phyloP scores from a whole-genome alignment of 495 filamentous ascomycete genomes.

The Cudoniella acicularis region DNA sequence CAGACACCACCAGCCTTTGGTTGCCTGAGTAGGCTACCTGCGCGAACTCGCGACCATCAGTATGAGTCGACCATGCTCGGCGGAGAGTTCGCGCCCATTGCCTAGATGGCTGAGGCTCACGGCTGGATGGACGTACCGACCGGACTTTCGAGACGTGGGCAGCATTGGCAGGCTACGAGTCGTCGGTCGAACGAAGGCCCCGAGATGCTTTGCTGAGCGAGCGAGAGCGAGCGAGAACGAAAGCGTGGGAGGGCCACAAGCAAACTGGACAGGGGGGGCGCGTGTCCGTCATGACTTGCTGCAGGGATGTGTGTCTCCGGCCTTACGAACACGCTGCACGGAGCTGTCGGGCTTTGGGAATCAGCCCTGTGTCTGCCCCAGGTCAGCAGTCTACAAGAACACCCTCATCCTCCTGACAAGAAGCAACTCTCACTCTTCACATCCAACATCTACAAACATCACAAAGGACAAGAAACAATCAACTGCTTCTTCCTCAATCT shows the following conservation, averaged over 20 bases:
- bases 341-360: neutral
- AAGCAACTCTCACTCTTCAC: neutral
- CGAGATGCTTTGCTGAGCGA: neutral
- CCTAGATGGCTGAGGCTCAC: no score
- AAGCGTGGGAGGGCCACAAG: no score
- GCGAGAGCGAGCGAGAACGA: no score
- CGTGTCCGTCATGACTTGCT: neutral
- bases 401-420: neutral
- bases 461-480: neutral
- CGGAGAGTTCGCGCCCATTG: no score
- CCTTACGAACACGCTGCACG: neutral
- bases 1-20: no score
- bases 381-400: neutral
- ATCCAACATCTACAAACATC: neutral
- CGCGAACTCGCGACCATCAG: no score
- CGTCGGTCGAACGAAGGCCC: neutral
- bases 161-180: neutral
- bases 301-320: neutral
- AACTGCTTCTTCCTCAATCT: neutral
- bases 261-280: no score
- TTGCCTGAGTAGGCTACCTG: neutral
- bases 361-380: neutral
- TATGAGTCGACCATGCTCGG: no score
- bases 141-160: neutral
- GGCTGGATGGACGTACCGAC: no score